Percentiles rank a stretch among this genome's conserved stretches.
Evolutionary conservation across 2,329 filamentous ascomycete species (phyloP).

Genomic region (Chalaropsis ovoidea): DNA sequence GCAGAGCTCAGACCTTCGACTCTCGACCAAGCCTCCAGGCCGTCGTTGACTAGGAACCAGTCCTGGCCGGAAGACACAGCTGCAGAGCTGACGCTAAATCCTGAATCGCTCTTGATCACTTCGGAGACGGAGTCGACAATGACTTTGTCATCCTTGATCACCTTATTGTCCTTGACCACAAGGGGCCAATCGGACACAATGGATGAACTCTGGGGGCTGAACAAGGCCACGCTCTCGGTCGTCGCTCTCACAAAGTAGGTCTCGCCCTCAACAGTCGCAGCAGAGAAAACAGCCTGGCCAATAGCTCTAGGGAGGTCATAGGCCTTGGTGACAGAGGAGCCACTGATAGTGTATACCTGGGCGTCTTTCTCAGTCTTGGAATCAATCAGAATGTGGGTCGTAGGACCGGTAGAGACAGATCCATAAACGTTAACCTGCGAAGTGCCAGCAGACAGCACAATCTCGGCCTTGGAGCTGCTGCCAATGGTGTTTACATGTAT

Average conservation of each 20-base stretch:
- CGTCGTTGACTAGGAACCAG: constrained; percentile 77
- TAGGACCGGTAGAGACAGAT: constrained; percentile 58
- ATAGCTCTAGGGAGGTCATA: constrained; percentile 66
- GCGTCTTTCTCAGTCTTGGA: constrained; percentile 68
- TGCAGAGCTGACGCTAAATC: constrained; percentile 63
- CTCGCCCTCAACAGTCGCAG: constrained; percentile 65
- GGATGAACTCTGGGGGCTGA: constrained; percentile 67
- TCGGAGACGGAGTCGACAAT: constrained; percentile 67
- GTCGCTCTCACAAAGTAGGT: constrained; percentile 84
- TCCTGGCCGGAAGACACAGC: constrained; percentile 49
- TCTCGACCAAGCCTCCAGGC: constrained; percentile 67
- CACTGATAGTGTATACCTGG: constrained; percentile 52
- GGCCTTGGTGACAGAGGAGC: constrained; percentile 42
- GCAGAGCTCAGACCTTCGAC: constrained; percentile 72
- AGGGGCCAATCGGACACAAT: constrained; percentile 64
- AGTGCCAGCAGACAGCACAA: constrained; percentile 41
- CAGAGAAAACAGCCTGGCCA: constrained; percentile 66
- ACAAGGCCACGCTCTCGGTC: constrained; percentile 59
- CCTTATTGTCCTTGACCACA: constrained; percentile 38
- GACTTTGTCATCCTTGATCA: constrained; percentile 36
- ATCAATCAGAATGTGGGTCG: constrained; percentile 77
- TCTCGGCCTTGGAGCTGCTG: constrained; percentile 46
- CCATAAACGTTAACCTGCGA: constrained; percentile 58
- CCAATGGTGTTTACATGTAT: constrained; percentile 64
- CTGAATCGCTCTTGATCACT: constrained; percentile 59